Evolutionary conservation across 2,329 filamentous ascomycete species (phyloP).

Genomic region (Talaromyces sp.): DNA sequence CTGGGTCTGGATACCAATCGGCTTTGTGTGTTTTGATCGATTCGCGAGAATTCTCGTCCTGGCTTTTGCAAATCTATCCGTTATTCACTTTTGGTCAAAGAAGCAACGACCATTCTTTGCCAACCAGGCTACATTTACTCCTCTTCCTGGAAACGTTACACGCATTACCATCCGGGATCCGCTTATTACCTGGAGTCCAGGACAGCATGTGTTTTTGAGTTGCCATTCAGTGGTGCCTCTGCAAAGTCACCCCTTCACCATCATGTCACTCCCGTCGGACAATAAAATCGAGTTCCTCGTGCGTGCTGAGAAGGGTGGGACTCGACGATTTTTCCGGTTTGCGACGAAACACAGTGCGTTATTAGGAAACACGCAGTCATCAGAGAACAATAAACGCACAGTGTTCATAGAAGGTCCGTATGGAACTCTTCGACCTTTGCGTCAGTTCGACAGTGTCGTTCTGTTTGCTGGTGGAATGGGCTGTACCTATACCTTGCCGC

Average conservation of each 20-base stretch:
- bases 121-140: constrained; percentile 42
- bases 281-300: constrained; percentile 54
- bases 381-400: constrained; percentile 22
- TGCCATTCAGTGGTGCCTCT: constrained; percentile 54
- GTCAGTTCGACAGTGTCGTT: constrained; percentile 58
- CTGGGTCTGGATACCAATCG: constrained; percentile 46
- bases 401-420: constrained; percentile 54
- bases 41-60: constrained; percentile 32
- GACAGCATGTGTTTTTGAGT: constrained; percentile 59
- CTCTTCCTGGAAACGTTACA: constrained; percentile 53
- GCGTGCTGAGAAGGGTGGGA: constrained; percentile 51
- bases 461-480: constrained; percentile 58
- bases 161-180: constrained; percentile 53
- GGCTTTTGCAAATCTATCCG: constrained; percentile 37
- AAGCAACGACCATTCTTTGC: constrained; percentile 28
- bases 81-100: constrained; percentile 31
- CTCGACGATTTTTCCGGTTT: constrained; percentile 47
- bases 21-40: constrained; percentile 44
- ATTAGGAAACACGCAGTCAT: constrained; percentile 19
- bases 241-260: constrained; percentile 62
- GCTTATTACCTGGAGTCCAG: constrained; percentile 55
- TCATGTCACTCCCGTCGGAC: constrained; percentile 53
- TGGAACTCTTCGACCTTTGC: constrained; percentile 47
- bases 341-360: constrained; percentile 40
- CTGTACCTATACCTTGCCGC: constrained; percentile 53